phyloP scores from a whole-genome alignment of 768 basidiomycete species.

The Boletus patriciae region DNA sequence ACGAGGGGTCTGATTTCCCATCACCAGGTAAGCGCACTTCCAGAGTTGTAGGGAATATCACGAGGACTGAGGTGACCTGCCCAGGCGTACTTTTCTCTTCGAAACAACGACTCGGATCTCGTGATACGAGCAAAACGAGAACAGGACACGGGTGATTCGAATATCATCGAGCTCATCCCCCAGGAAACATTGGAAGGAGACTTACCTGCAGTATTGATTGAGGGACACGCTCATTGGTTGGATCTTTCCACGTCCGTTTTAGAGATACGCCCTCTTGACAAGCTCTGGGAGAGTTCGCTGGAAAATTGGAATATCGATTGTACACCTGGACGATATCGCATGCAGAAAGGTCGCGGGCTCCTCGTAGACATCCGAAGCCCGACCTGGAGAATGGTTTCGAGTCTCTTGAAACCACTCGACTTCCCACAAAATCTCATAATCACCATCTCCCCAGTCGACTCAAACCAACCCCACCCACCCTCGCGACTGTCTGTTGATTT shows the following conservation, averaged over 20 bases:
- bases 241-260: slow-evolving; percentile 22
- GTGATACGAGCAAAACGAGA: slow-evolving; percentile 18
- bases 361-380: slow-evolving; percentile 31
- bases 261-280: slow-evolving; percentile 29
- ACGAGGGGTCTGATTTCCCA: slow-evolving; percentile 16
- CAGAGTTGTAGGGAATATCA: not conserved
- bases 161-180: slow-evolving; percentile 27
- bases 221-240: slow-evolving; percentile 33
- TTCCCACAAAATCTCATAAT: slow-evolving; percentile 23
- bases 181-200: slow-evolving; percentile 23
- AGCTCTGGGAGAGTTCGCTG: slow-evolving; percentile 24
- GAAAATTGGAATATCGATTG: slow-evolving; percentile 29
- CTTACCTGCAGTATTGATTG: slow-evolving; percentile 25
- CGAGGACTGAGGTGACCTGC: not conserved
- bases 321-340: slow-evolving; percentile 5
- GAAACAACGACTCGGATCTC: slow-evolving; percentile 8
- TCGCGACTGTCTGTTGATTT: slow-evolving; percentile 31
- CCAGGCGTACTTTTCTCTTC: slow-evolving; percentile 27
- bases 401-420: slow-evolving; percentile 26
- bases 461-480: not conserved
- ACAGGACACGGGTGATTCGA: not conserved
- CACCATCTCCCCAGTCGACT: not conserved
- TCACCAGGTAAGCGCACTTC: slow-evolving; percentile 18
- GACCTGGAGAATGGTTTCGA: slow-evolving; percentile 29
- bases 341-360: not conserved